phyloP scores from a whole-genome alignment of 768 basidiomycete genomes.

The Lentinus brumalis region DNA sequence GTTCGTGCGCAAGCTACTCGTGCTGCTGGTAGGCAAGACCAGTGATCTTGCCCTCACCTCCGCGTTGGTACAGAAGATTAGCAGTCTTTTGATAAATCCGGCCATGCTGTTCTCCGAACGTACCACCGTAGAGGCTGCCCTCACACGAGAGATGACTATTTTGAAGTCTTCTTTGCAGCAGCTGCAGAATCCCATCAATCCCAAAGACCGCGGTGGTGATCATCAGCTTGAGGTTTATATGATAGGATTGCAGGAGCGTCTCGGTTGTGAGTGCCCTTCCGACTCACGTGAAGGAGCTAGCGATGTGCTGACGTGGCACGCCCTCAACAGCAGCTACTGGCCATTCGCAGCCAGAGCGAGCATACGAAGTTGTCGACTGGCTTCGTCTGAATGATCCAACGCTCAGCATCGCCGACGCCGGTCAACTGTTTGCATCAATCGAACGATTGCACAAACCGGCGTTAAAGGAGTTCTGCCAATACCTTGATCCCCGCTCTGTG shows the following conservation, averaged over 20 bases:
- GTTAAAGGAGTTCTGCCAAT: conserved; percentile 44
- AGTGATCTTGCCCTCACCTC: conserved; percentile 43
- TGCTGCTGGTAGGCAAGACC: conserved; percentile 58
- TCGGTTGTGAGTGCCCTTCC: conserved; percentile 45
- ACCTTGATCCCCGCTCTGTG: conserved; percentile 43
- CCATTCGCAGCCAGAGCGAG: conserved; percentile 37
- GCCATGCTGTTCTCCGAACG: conserved; percentile 35
- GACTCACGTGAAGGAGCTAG: neutral
- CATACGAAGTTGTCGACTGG: conserved; percentile 67
- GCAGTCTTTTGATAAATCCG: conserved; percentile 29
- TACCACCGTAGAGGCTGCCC: conserved; percentile 38
- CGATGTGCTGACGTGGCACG: neutral
- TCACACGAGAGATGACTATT: conserved; percentile 48
- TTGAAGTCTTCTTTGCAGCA: conserved; percentile 39
- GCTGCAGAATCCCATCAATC: conserved; percentile 24
- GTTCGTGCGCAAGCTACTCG: conserved; percentile 65
- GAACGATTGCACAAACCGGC: conserved; percentile 44
- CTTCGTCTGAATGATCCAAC: conserved; percentile 48
- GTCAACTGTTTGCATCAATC: conserved; percentile 42
- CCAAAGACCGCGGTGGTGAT: neutral
- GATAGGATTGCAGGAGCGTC: conserved; percentile 41
- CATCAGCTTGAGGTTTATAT: conserved; percentile 41
- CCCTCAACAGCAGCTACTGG: conserved; percentile 39
- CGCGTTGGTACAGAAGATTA: conserved; percentile 38
- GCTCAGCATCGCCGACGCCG: conserved; percentile 40